A percentile compares a stretch with the other conserved stretches of the same genome.
These are phyloP conservation scores for Schizonepeta tenuifolia DNA, from an alignment of 257 asterid genomes.

Conservation along the genomic window DNA sequence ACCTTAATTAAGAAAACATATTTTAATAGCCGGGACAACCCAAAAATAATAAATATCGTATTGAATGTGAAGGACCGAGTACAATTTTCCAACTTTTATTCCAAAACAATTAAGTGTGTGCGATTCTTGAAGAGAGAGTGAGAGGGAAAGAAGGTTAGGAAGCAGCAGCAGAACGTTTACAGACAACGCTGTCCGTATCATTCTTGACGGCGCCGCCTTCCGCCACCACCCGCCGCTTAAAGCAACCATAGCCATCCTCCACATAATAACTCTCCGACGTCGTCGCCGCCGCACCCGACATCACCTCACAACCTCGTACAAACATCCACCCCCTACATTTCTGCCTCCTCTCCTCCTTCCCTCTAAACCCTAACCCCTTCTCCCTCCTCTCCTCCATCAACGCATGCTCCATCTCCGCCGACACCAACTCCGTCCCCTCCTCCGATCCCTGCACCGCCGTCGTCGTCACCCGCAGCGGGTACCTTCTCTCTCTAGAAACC, in stretches of 20 bases:
- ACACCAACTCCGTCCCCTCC: slow-evolving; percentile 39
- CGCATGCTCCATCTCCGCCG: slow-evolving; percentile 48
- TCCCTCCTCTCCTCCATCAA: slow-evolving; percentile 46
- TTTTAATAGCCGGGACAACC: no score
- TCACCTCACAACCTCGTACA: slow-evolving; percentile 54
- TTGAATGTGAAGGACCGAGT: no score
- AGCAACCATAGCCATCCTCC: slow-evolving; percentile 50
- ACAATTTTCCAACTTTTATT: no score
- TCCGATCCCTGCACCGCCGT: slow-evolving; percentile 42
- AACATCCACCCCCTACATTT: slow-evolving; percentile 67
- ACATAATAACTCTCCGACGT: slow-evolving; percentile 48
- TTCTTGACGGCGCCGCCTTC: slow-evolving; percentile 44
- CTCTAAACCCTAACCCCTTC: slow-evolving; percentile 14
- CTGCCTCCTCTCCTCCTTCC: slow-evolving; percentile 47
- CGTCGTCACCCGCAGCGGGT: slow-evolving; percentile 52
- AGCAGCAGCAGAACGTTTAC: slow-evolving; percentile 39
- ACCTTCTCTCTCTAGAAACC: slow-evolving; percentile 34
- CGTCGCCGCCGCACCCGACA: slow-evolving; percentile 66
- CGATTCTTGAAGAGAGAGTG: no score
- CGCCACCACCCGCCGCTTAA: slow-evolving; percentile 45
- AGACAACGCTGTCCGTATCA: slow-evolving; percentile 43
- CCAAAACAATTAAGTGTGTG: no score
- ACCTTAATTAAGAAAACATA: no score
- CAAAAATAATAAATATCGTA: no score
- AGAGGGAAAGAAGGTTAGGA: background rate